Conservation (phyloP, 2,329 filamentous ascomycete species). For the Ustulina deusta region DNA sequence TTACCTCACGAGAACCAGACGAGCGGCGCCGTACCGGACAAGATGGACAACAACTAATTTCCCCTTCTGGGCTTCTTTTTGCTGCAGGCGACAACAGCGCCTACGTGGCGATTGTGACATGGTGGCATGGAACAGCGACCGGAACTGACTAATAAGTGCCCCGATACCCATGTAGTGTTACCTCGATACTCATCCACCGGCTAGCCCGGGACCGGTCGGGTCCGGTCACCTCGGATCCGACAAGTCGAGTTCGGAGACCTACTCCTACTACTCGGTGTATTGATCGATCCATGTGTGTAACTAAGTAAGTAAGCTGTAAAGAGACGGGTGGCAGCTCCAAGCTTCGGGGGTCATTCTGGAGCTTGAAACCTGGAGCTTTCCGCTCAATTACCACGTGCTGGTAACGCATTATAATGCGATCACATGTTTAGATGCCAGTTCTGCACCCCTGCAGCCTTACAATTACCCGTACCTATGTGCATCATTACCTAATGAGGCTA, state of each 20-base stretch:
- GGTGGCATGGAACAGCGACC: conserved; percentile 13
- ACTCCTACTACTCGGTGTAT: background rate
- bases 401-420: conserved; percentile 35
- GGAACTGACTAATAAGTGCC: background rate
- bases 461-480: conserved; percentile 21
- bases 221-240: conserved; percentile 23
- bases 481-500: conserved; percentile 37
- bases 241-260: background rate
- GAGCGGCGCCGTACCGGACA: conserved; percentile 26
- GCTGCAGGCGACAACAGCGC: conserved; percentile 5
- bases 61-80: conserved; percentile 15
- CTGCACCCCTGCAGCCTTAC: conserved; percentile 45
- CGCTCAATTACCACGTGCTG: conserved; percentile 34
- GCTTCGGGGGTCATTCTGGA: background rate
- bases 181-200: background rate
- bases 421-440: conserved; percentile 36
- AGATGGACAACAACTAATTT: conserved; percentile 14
- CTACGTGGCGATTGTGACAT: conserved; percentile 24
- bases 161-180: background rate
- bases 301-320: background rate
- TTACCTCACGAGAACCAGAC: conserved; percentile 47
- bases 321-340: background rate
- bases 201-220: no score
- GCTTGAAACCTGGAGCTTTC: conserved; percentile 7
- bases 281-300: background rate